Base-by-base conservation (phyloP, 768 basidiomycete species). In the Gloeostereum incarnatum region DNA sequence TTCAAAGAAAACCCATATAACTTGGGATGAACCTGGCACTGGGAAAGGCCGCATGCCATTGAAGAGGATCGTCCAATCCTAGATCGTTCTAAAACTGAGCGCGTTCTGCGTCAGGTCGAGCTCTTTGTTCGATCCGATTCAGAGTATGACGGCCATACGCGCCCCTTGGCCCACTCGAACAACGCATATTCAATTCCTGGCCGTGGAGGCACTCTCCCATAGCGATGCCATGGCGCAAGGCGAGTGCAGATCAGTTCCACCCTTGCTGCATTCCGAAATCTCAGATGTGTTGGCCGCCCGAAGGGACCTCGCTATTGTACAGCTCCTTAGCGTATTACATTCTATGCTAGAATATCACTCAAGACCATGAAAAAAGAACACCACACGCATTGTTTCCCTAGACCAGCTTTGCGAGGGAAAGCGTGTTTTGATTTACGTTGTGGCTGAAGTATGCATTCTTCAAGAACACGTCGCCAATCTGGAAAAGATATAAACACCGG, bases 381-480 rank as follows among this genome's bases (percentile, higher is more conserved):
- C 19, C n/a, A n/a, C n/a, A n/a, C n/a, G n/a, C n/a, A n/a, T n/a
- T n/a, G n/a, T n/a, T n/a, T n/a, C n/a, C 6, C 42, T 54, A 62
- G 2, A 57, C 52, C 40, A 69, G 60, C 47, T 65, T 62, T 20
- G 62, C 63, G 26, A 65, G 62, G 25, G 59, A 59, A 41, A 64
- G 35, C 6, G 51, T 51, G 36, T 45, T 49, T 31, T 58, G 52
- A 24, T 24, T 25, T 13, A 64, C 23, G 41, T 64, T 62, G 35
- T 62, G 64, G 21, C 52, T 50, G 9, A 63, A 48, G 42, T 68
- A 69, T 14, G 64, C 63, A 39, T 60, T 62, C 45, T 51, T 55
- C 49, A 69, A 41, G 47, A 69, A 68, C 10, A 45, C 42, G 22
- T 49, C 47, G 18, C 41, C 77, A 18, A 73, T 60, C 41, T 58